These are phyloP conservation scores for Phytopythium sindhum DNA, from an alignment of 352 stramenopile species.

Conservation along the genomic window DNA sequence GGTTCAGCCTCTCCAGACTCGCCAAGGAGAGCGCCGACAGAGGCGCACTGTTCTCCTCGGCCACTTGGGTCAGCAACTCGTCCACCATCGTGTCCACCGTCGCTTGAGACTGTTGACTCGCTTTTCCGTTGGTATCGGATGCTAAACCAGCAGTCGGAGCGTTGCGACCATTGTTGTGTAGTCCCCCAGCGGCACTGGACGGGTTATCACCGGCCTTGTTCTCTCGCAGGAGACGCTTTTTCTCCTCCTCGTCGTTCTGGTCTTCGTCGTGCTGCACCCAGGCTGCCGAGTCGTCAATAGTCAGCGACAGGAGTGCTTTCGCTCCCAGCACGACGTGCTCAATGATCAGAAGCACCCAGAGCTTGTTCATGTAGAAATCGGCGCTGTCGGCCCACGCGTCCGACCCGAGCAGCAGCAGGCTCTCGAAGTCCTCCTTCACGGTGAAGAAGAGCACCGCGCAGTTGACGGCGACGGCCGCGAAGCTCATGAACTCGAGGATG, in stretches of 20 bases:
- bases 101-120: background rate
- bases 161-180: background rate
- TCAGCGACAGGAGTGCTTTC: constrained; percentile 62
- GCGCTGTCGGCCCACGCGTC: constrained; percentile 16
- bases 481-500: constrained; percentile 91
- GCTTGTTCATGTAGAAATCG: constrained; percentile 41
- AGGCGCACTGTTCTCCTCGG: constrained; percentile 2
- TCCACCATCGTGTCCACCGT: constrained; percentile 9
- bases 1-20: constrained; percentile 24
- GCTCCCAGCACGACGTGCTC: constrained; percentile 64
- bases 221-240: constrained; percentile 21
- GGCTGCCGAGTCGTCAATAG: constrained; percentile 61
- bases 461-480: constrained; percentile 76
- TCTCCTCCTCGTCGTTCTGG: constrained; percentile 42
- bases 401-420: constrained; percentile 24
- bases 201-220: background rate
- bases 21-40: background rate
- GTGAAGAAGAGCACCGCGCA: constrained; percentile 76
- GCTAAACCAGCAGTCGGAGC: background rate
- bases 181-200: background rate
- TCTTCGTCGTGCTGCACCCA: constrained; percentile 78
- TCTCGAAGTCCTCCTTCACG: constrained; percentile 58
- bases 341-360: constrained; percentile 59
- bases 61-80: constrained; percentile 13
- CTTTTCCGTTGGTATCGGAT: background rate